Percentiles rank a stretch among this genome's conserved stretches.
phyloP scores from a whole-genome alignment of 345 rosid genomes.

The Brassica cretica region DNA sequence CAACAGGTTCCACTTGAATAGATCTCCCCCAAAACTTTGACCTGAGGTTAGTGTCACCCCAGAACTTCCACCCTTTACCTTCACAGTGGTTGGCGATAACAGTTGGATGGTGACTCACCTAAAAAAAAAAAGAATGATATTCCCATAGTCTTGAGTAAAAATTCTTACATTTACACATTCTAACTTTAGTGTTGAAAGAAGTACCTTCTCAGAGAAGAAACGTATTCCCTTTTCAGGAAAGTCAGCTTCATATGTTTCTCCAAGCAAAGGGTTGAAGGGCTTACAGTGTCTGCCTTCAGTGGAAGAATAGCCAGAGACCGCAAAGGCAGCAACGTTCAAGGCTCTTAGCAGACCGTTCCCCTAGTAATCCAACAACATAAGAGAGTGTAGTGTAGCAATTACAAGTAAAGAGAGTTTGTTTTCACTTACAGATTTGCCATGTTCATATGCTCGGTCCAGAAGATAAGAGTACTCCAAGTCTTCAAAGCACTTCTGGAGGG shows the following conservation, averaged over 20 bases:
- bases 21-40: constrained; percentile 98
- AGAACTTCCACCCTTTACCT: constrained; percentile 98
- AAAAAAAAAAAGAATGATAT: constrained; percentile 3
- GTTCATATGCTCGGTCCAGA: constrained; percentile 77
- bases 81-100: constrained; percentile 94
- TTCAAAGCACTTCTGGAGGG: constrained; percentile 97
- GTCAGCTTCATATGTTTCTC: constrained; percentile 95
- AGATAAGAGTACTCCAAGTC: constrained; percentile 95
- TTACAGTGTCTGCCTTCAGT: constrained; percentile 94
- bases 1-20: constrained; percentile 95
- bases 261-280: constrained; percentile 47
- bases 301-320: constrained; percentile 95
- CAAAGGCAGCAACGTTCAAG: constrained; percentile 91
- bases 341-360: constrained; percentile 77
- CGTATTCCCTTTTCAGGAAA: constrained; percentile 86
- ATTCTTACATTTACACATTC: constrained; percentile 2
- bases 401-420: not conserved
- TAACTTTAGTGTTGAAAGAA: constrained; percentile 19
- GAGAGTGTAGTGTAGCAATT: not conserved
- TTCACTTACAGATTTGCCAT: constrained; percentile 76
- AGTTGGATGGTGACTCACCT: constrained; percentile 99
- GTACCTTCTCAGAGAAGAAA: constrained; percentile 97
- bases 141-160: not conserved
- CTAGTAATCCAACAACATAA: constrained; percentile 43
- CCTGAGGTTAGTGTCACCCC: constrained; percentile 91